Evolutionary conservation across 2,329 filamentous ascomycete species (phyloP).

Genomic region (Tolypocladium guangdongense): DNA sequence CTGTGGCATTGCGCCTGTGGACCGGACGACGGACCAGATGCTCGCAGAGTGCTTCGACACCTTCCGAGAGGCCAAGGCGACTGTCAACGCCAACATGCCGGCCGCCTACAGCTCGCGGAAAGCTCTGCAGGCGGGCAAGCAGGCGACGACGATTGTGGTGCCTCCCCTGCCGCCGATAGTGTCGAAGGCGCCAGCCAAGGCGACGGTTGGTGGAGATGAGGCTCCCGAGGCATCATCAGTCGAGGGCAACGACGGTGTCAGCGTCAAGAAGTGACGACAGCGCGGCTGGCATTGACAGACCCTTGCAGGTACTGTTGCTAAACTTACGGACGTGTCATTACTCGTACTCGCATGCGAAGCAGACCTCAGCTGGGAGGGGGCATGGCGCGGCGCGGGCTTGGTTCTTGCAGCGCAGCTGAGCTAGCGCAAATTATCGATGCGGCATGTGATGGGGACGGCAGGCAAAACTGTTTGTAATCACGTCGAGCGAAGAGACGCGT

Average conservation of each 20-base stretch:
- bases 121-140: slow-evolving; percentile 5
- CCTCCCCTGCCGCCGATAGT: not conserved
- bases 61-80: slow-evolving; percentile 34
- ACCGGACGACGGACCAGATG: slow-evolving; percentile 32
- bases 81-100: slow-evolving; percentile 36
- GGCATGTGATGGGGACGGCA: not conserved
- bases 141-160: not conserved
- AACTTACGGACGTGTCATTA: not conserved
- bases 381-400: not conserved
- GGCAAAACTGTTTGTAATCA: not conserved
- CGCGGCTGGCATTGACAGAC: not conserved
- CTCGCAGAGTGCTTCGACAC: slow-evolving; percentile 35
- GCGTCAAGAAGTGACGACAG: not conserved
- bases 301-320: not conserved
- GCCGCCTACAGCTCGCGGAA: slow-evolving; percentile 25
- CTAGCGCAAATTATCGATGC: not conserved
- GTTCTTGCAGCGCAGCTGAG: not conserved
- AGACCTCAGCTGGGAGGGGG: not conserved
- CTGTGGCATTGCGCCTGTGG: slow-evolving; percentile 31
- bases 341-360: not conserved
- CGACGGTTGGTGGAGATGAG: not conserved
- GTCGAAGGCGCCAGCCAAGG: slow-evolving; percentile 4
- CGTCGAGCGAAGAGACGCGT: not conserved
- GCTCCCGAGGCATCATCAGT: not conserved
- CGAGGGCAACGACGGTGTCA: not conserved